Base-by-base conservation (phyloP, 129 eudicot species). In the Flaveria bidentis region DNA sequence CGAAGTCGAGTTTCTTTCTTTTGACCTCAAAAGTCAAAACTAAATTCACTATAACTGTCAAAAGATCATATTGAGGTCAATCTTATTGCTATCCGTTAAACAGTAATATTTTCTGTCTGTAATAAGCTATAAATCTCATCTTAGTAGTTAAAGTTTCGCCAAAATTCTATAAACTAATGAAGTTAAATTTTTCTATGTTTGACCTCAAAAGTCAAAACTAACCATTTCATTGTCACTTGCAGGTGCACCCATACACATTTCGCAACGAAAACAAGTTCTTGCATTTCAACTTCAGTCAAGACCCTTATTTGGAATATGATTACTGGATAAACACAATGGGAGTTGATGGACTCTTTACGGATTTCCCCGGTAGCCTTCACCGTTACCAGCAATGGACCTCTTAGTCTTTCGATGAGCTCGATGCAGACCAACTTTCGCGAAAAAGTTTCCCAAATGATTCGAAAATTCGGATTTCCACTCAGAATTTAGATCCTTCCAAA, bases 221-320 rank as follows among this genome's bases (percentile, higher is more conserved):
- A 79, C 67, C 7, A n/a, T 6, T 39, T 71, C 28, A 36, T 2
- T 62, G 33, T 42, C 12, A 67, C 53, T 76, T 78, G 16, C 92
- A 90, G 98, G 97, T 93, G 77, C 98, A 88, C 73, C 92, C 98
- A 39, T 93, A 93, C 86, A 93, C 98, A n/a, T 93, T n/a, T 80
- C 84, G 97, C 72, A 84, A 90, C 47, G 98, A 93, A 87, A 83
- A 90, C 77, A 5, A 44, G 64, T 93, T 39, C 82, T 73, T 93
- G 73, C 98, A 87, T 85, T 88, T 83, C 79, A 89, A 93, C 77
- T 93, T 88, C 84, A 76, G 88, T 77, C 66, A 88, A 86, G 98
- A 92, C 73, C 95, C 98, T 15, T 92, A 92, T 33, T 74, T 75
- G 20, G 98, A 92, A 74, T 92, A 50, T 63, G 96, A 86, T 73